Evolutionary conservation across 805 yeast species (phyloP).

Genomic region (Kregervanrija fluxuum): DNA sequence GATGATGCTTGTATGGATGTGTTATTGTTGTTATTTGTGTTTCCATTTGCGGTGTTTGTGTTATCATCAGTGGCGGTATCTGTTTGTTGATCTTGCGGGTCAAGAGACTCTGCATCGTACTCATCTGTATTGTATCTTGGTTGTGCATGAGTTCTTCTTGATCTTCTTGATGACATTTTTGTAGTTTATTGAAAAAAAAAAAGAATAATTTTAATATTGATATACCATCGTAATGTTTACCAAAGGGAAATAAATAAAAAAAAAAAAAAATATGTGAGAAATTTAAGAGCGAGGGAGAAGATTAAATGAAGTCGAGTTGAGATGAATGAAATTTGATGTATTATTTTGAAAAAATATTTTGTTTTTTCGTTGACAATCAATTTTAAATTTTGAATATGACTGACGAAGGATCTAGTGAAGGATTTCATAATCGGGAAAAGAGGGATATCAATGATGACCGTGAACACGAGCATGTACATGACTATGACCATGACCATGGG

Average conservation of each 20-base stretch:
- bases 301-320: too few species aligned
- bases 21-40: too few species aligned
- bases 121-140: conserved; percentile 15
- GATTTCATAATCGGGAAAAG: background rate
- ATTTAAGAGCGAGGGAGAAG: too few species aligned
- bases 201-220: conserved; percentile 10
- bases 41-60: background rate
- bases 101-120: conserved; percentile 8
- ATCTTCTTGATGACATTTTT: conserved; percentile 25
- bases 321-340: too few species aligned
- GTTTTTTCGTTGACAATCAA: too few species aligned
- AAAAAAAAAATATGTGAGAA: conserved; percentile 6
- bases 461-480: too few species aligned
- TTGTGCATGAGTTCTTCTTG: conserved; percentile 21
- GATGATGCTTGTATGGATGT: background rate
- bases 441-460: too few species aligned
- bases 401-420: background rate
- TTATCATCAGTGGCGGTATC: conserved; percentile 1
- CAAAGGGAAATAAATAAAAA: conserved; percentile 6
- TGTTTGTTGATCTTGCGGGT: conserved; percentile 1
- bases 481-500: too few species aligned
- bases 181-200: conserved; percentile 4
- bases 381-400: background rate
- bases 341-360: too few species aligned
- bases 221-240: conserved; percentile 2